Percentiles rank a stretch among this genome's conserved stretches.
Evolutionary conservation across 2,329 filamentous ascomycete genomes (phyloP).

Genomic region (Tolypocladium ophioglossoides): DNA sequence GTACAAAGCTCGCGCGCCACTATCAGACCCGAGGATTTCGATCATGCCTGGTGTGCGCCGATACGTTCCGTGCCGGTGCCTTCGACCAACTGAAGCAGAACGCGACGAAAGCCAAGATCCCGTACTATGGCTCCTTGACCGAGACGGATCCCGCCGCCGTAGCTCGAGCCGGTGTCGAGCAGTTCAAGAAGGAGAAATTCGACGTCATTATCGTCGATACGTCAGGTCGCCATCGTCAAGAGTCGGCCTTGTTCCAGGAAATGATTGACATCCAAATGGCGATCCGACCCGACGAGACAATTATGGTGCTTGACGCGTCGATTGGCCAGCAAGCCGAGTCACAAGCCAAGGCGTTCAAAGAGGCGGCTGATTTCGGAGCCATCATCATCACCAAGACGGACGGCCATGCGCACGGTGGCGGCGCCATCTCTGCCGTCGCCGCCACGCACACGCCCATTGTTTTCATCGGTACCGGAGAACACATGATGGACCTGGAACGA

Average conservation of each 20-base stretch:
- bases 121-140: slow-evolving; percentile 93
- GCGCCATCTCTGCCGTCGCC: slow-evolving; percentile 93
- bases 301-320: slow-evolving; percentile 94
- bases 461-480: slow-evolving; percentile 95
- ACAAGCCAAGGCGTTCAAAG: slow-evolving; percentile 94
- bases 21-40: slow-evolving; percentile 92
- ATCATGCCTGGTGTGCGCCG: slow-evolving; percentile 87
- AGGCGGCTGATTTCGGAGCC: slow-evolving; percentile 90
- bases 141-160: slow-evolving; percentile 94
- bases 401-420: slow-evolving; percentile 88
- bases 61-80: slow-evolving; percentile 96
- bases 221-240: slow-evolving; percentile 87
- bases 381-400: slow-evolving; percentile 99
- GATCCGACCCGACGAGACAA: slow-evolving; percentile 87
- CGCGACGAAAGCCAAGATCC: slow-evolving; percentile 96
- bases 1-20: slow-evolving; percentile 91
- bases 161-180: slow-evolving; percentile 89
- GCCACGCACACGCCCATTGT: slow-evolving; percentile 95
- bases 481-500: slow-evolving; percentile 87
- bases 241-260: slow-evolving; percentile 89
- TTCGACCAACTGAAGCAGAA: slow-evolving; percentile 99
- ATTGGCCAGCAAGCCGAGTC: slow-evolving; percentile 95
- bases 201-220: slow-evolving; percentile 99
- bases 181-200: slow-evolving; percentile 98
- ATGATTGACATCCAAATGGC: slow-evolving; percentile 95